Conservation (phyloP, 1,139 yeast genomes). For the Blastobotrys arbuscula region DNA sequence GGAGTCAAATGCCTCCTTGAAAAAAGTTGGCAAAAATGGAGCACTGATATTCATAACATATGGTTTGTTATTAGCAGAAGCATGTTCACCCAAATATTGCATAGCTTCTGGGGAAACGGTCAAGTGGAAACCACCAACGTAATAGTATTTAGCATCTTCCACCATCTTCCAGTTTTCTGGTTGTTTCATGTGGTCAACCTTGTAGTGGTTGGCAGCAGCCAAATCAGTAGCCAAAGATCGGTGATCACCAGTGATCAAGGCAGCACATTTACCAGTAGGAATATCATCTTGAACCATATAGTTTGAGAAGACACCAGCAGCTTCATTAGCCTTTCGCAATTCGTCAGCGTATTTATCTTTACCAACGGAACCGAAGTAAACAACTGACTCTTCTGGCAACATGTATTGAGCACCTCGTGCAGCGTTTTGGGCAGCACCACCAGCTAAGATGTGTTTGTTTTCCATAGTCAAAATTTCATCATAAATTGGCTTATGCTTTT, state of each 20-base stretch:
- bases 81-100: constrained; percentile 81
- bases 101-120: constrained; percentile 97
- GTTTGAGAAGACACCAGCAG: constrained; percentile 82
- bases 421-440: constrained; percentile 99
- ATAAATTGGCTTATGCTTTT: constrained; percentile 74
- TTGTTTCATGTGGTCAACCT: constrained; percentile 76
- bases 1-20: constrained; percentile 82
- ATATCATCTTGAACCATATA: constrained; percentile 70
- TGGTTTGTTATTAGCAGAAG: constrained; percentile 77
- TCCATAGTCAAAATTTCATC: constrained; percentile 63
- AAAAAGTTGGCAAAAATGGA: constrained; percentile 93
- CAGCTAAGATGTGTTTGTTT: constrained; percentile 67
- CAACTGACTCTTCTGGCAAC: constrained; percentile 75
- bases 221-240: constrained; percentile 94
- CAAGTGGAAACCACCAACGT: constrained; percentile 97
- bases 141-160: constrained; percentile 72
- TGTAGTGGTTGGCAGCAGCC: constrained; percentile 97
- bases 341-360: constrained; percentile 81
- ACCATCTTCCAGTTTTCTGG: constrained; percentile 90
- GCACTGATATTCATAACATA: constrained; percentile 88
- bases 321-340: constrained; percentile 72
- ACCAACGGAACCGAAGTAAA: constrained; percentile 96
- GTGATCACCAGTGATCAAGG: constrained; percentile 78
- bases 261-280: constrained; percentile 98
- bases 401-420: constrained; percentile 98